Evolutionary conservation across 768 basidiomycete genomes (phyloP), one percentile per base, ranked within the genome.

Genomic region (Russula olivacea): DNA sequence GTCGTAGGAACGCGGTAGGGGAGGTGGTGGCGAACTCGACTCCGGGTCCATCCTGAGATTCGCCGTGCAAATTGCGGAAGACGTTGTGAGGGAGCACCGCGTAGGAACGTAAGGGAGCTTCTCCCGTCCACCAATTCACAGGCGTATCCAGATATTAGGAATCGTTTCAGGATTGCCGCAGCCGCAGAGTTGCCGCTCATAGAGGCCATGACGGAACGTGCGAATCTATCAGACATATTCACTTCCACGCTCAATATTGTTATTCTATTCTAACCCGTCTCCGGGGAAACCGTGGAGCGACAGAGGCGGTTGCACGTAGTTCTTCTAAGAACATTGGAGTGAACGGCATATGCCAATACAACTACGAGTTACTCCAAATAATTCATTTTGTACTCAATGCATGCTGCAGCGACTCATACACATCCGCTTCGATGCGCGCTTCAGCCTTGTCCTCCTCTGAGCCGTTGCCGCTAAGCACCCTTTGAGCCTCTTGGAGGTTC

Each of bases 361-460:
- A 48, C 36, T 49, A 67, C 38, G 50, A 41, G 50, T 47, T 53
- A 11, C n/a, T 49, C 49, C 45, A 62, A 38, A 9, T 36, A 63
- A 63, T 70, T 70, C 76, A 82, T 72, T 79, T 80, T 56, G 79
- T 75, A 56, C 74, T 73, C 68, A 98, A 76, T 68, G 93, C 93
- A 67, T 89, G 83, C 74, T 98, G 95, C 63, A 99, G 80, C 48
- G 92, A 85, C 80, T 98, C 97, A 73, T 95, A 98, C 61, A 98
- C 95, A 72, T 96, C 94, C 40, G 90, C 89, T 78, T 99, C 96
- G 73, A 98, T 85, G 68, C 85, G 83, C 36, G 95, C 97, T 77
- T 95, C 94, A 64, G 87, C 77, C 81, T 93, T 98, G 75, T 93
- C 93, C 69, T 88, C 87, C 75, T 98, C 97, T 50, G 92, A 86